Base-by-base conservation (phyloP, 495 filamentous ascomycete species). In the Penicillium alfredii region DNA sequence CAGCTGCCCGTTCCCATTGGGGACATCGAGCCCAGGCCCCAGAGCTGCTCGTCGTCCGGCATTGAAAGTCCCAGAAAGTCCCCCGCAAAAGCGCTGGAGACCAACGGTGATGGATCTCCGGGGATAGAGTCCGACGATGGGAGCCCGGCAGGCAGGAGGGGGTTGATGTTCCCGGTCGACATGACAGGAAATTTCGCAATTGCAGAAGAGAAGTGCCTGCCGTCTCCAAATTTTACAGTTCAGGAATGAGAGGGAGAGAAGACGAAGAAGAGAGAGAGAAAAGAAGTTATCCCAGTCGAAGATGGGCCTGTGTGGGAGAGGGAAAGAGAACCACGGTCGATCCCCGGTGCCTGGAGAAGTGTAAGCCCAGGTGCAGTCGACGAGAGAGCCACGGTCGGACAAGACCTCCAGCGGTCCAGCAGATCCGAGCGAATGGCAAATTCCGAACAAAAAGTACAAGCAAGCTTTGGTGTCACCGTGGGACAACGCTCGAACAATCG, bases 21-120 rank as follows among this genome's bases (percentile, higher is more conserved):
- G 10, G 60, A 62, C 10, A 64, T 41, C 8, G 58, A 50, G 35
- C 61, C 49, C 2, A 62, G 30, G 12, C 46, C 52, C 61, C 61
- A 64, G 22, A 62, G 47, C 15, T 58, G 49, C 6, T 64, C 58
- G 26, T 64, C 58, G 24, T 61, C 60, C 4, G 51, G 45, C 2
- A 56, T 44, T 7, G 58, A 33, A 12, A 64, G 46, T 0, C 47
- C 44, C 24, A 62, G 30, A 20, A 64, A 52, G 16, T 64, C 58
- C 12, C 50, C 49, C 0, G 55, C 19, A 30, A 61, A 53, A 17
- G 52, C 35, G 33, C 47, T 53, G 28, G 50, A 23, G 4, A 43
- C 30, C 16, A 60, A 56, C 10, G 56, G 22, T 10, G 48, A 53
- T 13, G 46, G 21, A 12, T 35, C 38, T 10, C 50, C 27, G 24